Conservation (phyloP, 768 basidiomycete genomes). For the Amanita exitialis region DNA sequence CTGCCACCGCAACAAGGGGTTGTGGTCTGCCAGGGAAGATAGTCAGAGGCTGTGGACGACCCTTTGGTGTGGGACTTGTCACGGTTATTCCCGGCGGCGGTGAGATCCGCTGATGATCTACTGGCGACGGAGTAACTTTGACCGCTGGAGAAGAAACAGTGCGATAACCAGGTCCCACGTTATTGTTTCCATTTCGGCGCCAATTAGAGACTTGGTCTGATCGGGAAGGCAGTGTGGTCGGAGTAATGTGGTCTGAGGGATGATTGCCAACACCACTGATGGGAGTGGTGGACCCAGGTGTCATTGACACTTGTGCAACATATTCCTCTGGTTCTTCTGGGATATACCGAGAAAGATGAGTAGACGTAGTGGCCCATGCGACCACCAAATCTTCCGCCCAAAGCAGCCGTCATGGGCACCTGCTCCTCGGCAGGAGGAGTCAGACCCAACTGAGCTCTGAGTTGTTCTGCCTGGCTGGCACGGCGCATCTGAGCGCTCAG, state of each 20-base stretch:
- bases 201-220: constrained; percentile 74
- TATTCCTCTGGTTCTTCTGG: constrained; percentile 23
- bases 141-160: constrained; percentile 54
- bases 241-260: constrained; percentile 27
- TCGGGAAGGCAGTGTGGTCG: constrained; percentile 49
- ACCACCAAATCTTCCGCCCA: constrained; percentile 69
- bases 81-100: constrained; percentile 31
- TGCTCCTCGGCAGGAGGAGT: constrained; percentile 36
- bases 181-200: constrained; percentile 71
- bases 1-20: constrained; percentile 43
- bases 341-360: constrained; percentile 21
- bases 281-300: constrained; percentile 53
- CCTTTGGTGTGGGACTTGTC: constrained; percentile 21
- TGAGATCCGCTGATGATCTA: constrained; percentile 38
- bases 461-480: constrained; percentile 56
- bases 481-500: constrained; percentile 55
- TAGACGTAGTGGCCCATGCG: constrained; percentile 41
- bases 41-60: constrained; percentile 60
- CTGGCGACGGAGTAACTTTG: constrained; percentile 65
- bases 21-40: constrained; percentile 45
- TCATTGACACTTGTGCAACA: constrained; percentile 12
- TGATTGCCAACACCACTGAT: constrained; percentile 64
- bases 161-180: constrained; percentile 52
- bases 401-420: constrained; percentile 72
- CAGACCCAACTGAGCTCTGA: constrained; percentile 50